Percentiles rank a stretch among this genome's conserved stretches.
Evolutionary conservation across 1,284 basidiomycete species (phyloP).

Genomic region (Trametes polyzona): DNA sequence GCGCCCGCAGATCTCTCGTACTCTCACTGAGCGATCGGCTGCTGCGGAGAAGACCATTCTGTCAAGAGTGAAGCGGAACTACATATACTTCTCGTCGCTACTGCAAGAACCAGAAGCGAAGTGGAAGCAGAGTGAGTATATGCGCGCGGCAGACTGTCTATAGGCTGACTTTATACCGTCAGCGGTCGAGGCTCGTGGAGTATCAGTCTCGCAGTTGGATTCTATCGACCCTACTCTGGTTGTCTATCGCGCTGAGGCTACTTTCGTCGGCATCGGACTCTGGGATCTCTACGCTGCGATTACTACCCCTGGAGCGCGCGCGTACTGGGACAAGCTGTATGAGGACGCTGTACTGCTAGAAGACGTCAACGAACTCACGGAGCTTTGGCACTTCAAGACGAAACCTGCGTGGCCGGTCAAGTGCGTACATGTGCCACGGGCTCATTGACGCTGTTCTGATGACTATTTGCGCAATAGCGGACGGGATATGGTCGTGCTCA

Average conservation of each 20-base stretch:
- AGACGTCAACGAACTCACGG: conserved; percentile 91
- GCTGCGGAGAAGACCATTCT: conserved; percentile 80
- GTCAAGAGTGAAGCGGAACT: conserved; percentile 87
- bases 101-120: conserved; percentile 98
- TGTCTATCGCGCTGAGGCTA: conserved; percentile 96
- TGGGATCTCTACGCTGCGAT: conserved; percentile 97
- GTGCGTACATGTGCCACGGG: conserved; percentile 50
- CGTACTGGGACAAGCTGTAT: conserved; percentile 90
- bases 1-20: conserved; percentile 39
- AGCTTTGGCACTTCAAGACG: conserved; percentile 89
- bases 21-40: conserved; percentile 56
- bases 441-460: background rate
- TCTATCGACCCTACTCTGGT: conserved; percentile 97
- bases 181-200: conserved; percentile 77
- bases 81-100: conserved; percentile 97
- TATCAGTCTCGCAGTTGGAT: conserved; percentile 93
- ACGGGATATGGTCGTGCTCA: conserved; percentile 88
- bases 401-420: conserved; percentile 91
- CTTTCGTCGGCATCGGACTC: conserved; percentile 93
- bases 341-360: conserved; percentile 87
- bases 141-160: background rate
- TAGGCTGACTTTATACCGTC: conserved; percentile 15
- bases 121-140: conserved; percentile 82
- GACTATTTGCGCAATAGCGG: conserved; percentile 56
- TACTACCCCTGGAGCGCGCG: conserved; percentile 79